Conservation (phyloP, 768 basidiomycete species). For the Leccinum incarnatum region DNA sequence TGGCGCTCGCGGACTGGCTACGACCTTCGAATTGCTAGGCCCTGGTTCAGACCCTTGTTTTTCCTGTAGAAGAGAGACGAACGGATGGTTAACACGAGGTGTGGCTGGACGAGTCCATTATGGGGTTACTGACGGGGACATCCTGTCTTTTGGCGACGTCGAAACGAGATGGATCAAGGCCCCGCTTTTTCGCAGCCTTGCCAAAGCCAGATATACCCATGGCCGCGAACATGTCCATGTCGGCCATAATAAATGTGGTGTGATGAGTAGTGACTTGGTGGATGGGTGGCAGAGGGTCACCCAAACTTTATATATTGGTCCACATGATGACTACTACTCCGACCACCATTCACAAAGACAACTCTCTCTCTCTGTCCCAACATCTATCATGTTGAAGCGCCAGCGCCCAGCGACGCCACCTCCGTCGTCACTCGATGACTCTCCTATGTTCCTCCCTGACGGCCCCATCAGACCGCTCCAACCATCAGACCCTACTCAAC, state of each 20-base stretch:
- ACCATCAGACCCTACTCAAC: constrained; percentile 14
- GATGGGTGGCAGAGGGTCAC: constrained; percentile 22
- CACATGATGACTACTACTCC: background rate
- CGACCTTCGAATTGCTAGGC: constrained; percentile 22
- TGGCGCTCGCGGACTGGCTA: constrained; percentile 16
- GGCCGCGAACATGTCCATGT: constrained; percentile 70
- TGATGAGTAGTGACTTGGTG: background rate
- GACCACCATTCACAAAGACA: background rate
- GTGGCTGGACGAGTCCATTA: constrained; percentile 1
- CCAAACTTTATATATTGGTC: background rate
- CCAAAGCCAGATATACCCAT: constrained; percentile 89
- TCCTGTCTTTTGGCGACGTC: constrained; percentile 69
- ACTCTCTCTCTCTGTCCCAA: background rate
- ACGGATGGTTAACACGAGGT: constrained; percentile 24
- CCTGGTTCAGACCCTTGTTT: constrained; percentile 16
- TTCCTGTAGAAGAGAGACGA: constrained; percentile 11
- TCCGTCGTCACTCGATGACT: constrained; percentile 31
- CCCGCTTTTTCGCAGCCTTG: constrained; percentile 62
- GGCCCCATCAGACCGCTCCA: constrained; percentile 11
- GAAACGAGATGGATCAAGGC: constrained; percentile 73
- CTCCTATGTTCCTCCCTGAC: constrained; percentile 19
- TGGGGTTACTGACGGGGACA: constrained; percentile 23
- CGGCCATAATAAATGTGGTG: constrained; percentile 38
- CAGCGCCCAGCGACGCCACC: constrained; percentile 47
- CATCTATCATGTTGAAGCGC: constrained; percentile 50